Percentiles rank a stretch among this genome's conserved stretches.
Conservation (phyloP, 345 rosid species). For the Corchorus olitorius region DNA sequence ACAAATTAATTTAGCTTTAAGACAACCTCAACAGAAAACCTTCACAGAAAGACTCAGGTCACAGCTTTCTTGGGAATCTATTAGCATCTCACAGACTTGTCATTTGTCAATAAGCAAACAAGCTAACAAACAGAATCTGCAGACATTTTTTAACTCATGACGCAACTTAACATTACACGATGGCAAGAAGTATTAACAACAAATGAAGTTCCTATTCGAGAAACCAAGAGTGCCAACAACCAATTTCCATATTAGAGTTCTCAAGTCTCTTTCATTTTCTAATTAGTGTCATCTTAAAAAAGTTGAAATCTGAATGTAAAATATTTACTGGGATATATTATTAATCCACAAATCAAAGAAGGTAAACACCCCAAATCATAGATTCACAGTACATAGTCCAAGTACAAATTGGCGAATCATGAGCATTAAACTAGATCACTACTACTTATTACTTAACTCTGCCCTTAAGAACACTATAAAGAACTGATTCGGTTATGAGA, state of each 20-base stretch:
- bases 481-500: neutral
- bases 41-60: neutral
- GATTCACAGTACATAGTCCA: neutral
- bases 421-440: neutral
- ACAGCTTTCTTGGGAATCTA: neutral
- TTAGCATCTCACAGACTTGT: neutral
- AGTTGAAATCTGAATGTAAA: neutral
- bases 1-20: too few relatives aligned
- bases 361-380: neutral
- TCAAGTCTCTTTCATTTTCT: neutral
- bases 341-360: neutral
- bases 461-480: slow-evolving; percentile 9
- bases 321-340: neutral
- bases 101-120: neutral
- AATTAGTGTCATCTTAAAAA: neutral
- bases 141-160: neutral
- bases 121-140: neutral
- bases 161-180: neutral
- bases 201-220: neutral
- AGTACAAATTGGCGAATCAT: neutral
- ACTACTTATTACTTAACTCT: slow-evolving; percentile 3
- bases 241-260: neutral
- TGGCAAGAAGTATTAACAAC: too few relatives aligned
- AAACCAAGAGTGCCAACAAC: neutral
- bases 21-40: neutral